Evolutionary conservation across 805 yeast genomes (phyloP), one percentile per base, ranked within the genome.

Genomic region (Millerozyma miso): DNA sequence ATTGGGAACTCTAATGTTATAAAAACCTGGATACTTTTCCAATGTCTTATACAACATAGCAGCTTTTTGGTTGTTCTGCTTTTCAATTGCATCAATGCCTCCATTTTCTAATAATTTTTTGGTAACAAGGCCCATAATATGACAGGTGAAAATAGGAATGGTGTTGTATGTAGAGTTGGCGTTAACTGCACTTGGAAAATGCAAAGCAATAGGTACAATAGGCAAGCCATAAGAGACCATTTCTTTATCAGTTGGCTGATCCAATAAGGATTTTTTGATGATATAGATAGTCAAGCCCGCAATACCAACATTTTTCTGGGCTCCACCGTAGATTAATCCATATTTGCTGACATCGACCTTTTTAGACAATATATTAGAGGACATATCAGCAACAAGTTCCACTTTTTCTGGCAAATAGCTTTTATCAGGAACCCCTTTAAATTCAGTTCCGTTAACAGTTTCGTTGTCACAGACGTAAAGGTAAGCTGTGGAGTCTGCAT

Each of bases 161-260:
- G 99, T 93, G 73, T 93, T 93, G 70, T 93, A 91, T 36, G 96
- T 88, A 8, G 96, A 86, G 71, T 91, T 85, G 71, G 90, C 88
- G 55, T 80, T 78, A 42, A 88, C 90, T 35, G 85, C 93, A 15
- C 88, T 79, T 37, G 96, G 89, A 61, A 79, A 88, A 56, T 89
- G 90, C 66, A 85, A 79, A 2, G 96, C 95, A 56, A 89, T 85
- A 51, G 99, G 99, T 0, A 85, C 71, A 45, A 90, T 67, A 10
- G 97, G 95, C n/a, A 88, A 62, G 14, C 78, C 78, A 40, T 81
- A 67, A 31, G 68, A 65, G 35, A 61, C 70, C 53, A 89, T 71
- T 51, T 80, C 81, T 1, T 70, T 83, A 49, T 80, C 86, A 2
- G 79, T 52, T 3, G 88, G 80, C 50, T 80, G 80, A 19, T 81